Base-by-base conservation (phyloP, 2,329 filamentous ascomycete species). In the Aspergillus sp. region DNA sequence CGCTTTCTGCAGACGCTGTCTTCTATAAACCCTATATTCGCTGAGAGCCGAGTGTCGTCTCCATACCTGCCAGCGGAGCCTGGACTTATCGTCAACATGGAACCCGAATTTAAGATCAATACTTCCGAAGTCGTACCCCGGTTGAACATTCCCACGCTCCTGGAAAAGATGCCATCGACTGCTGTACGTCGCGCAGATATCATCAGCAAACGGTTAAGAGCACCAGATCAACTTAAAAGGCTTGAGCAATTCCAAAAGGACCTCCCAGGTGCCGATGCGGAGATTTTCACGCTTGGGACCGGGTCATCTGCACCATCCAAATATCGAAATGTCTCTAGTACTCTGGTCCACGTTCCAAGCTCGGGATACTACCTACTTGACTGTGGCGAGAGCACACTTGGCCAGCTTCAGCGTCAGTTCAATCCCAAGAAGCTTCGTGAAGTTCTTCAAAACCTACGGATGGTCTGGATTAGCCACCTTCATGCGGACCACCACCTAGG, bases 401-500 rank as follows among this genome's bases (percentile, higher is more conserved):
- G 93, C 11, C 93, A 97, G 71, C 78, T 99, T 39, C 85, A 85
- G 57, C 89, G 95, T 50, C 80, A 90, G 0, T 93, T 89, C 66
- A 81, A 83, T 5, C 77, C 81, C 0, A 80, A 85, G 4, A 83
- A 90, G 62, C 78, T 93, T 3, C 79, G 79, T 26, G 80, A 87
- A n/a, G 81, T 96, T 12, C 78, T 99, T n/a, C 82, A 80, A 58
- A 87, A 96, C 61, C 80, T 99, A 43, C 88, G 87, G 53, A 85
- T 86, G 64, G 88, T 99, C 61, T 96, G 91, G 86, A 95, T 99
- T 75, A 96, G 91, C 73, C 95, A 99, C 76, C 80, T 96, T 61
- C 95, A 99, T 74, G 95, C 95, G 4, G 95, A 99, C 76, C 95
- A 99, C 75, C 95, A 98, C 70, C 83, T 99, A 18, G 95, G 95